A percentile compares a stretch with the other conserved stretches of the same genome.
Conservation (phyloP, 2,329 filamentous ascomycete species). For the Trichoderma afroharzianum region DNA sequence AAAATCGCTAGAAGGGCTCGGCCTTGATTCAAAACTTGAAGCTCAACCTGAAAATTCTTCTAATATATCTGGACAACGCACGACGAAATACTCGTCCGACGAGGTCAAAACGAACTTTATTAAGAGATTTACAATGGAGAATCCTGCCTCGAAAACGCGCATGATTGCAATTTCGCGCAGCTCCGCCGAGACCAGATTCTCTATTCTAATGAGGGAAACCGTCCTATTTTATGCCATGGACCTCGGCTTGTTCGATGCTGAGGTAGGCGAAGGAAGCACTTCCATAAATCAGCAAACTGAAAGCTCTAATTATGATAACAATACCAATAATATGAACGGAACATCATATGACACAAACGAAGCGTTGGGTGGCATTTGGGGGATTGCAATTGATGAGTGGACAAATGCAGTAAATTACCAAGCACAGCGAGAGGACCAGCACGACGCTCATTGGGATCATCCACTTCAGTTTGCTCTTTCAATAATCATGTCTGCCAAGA, state of each 20-base stretch:
- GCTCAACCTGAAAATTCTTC: too few relatives aligned
- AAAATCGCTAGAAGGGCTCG: not conserved
- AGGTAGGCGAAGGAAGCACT: not conserved
- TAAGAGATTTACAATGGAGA: not conserved
- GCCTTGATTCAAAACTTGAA: not conserved
- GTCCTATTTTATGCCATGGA: not conserved
- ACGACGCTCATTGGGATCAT: not conserved
- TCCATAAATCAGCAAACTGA: too few relatives aligned
- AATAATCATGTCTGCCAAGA: not conserved
- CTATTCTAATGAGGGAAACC: not conserved
- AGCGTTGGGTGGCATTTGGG: fast-evolving
- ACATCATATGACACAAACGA: too few relatives aligned
- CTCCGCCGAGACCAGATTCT: not conserved
- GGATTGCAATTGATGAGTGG: not conserved
- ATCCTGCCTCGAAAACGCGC: not conserved
- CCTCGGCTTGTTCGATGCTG: not conserved
- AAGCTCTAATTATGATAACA: too few relatives aligned
- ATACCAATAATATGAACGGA: too few relatives aligned
- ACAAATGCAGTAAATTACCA: not conserved
- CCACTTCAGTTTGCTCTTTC: not conserved
- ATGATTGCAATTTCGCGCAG: not conserved
- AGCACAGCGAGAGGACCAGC: not conserved
- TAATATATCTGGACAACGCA: not conserved
- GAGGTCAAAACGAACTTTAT: not conserved
- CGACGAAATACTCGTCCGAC: not conserved